These are phyloP conservation scores for Lachnellula cervina DNA, from an alignment of 2,329 filamentous ascomycete genomes.

Conservation along the genomic window DNA sequence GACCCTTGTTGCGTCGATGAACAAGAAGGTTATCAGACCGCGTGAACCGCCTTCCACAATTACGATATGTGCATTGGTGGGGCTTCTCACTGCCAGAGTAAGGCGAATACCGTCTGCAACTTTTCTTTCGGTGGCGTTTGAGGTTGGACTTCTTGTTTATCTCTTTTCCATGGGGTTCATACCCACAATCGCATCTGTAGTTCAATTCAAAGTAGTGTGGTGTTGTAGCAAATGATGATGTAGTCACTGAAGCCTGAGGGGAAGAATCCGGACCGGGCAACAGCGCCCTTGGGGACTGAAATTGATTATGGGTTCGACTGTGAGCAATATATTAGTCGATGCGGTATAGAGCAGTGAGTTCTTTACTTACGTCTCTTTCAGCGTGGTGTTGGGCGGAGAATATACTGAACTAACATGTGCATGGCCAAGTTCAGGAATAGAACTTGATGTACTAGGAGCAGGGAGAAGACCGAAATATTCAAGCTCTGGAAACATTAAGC, in stretches of 20 bases:
- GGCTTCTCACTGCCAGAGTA: background rate
- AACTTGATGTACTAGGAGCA: background rate
- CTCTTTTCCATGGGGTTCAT: background rate
- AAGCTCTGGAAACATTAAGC: background rate
- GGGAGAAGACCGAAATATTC: background rate
- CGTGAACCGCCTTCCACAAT: background rate
- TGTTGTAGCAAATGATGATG: background rate
- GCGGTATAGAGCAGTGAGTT: too few relatives aligned
- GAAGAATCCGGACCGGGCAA: background rate
- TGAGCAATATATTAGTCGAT: too few relatives aligned
- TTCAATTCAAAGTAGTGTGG: background rate
- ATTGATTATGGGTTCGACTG: too few relatives aligned
- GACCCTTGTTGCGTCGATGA: background rate
- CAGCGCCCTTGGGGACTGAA: too few relatives aligned
- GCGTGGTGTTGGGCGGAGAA: background rate
- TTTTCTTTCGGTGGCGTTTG: background rate
- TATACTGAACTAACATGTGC: background rate
- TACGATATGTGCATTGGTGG: background rate
- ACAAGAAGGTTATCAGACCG: background rate
- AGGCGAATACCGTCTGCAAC: background rate
- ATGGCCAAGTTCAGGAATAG: background rate
- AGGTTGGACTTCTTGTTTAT: background rate
- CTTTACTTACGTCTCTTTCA: background rate
- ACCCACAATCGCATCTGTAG: background rate
- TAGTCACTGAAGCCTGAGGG: background rate